Percentiles rank a stretch among this genome's conserved stretches.
These are phyloP conservation scores for Endocladia muricata DNA, from an alignment of 31 red algal genomes.

Conservation along the genomic window DNA sequence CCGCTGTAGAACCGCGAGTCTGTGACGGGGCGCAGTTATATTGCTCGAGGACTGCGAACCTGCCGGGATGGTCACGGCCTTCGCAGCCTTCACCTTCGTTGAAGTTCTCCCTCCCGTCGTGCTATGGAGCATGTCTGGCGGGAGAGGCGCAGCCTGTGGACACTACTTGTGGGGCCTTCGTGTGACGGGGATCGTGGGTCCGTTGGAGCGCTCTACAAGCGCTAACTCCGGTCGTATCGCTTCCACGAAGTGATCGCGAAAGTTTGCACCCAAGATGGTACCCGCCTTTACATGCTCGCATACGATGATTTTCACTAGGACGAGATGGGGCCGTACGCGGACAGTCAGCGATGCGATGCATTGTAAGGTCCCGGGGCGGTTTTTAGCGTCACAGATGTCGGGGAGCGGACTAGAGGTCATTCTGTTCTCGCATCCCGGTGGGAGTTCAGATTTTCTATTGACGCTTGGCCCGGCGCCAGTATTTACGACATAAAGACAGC, in stretches of 20 bases:
- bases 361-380: not conserved
- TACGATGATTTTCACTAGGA: not conserved
- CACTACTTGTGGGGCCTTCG: not conserved
- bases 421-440: not conserved
- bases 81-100: not conserved
- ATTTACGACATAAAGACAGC: not conserved
- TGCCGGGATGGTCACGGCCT: not conserved
- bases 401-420: not conserved
- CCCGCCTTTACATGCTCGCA: not conserved
- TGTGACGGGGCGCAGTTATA: not conserved
- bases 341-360: not conserved
- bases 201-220: no score
- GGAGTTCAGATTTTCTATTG: not conserved
- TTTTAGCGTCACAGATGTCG: constrained; percentile 1
- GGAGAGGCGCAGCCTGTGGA: not conserved
- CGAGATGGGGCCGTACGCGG: not conserved
- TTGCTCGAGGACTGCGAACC: not conserved
- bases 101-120: not conserved
- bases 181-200: no score
- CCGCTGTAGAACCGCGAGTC: not conserved
- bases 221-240: not conserved
- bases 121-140: not conserved
- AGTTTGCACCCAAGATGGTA: not conserved
- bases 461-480: not conserved
- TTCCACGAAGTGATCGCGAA: not conserved